Percentiles rank a stretch among this genome's conserved stretches.
Conservation (phyloP, 768 basidiomycete genomes). For the Phylloporus sp. region DNA sequence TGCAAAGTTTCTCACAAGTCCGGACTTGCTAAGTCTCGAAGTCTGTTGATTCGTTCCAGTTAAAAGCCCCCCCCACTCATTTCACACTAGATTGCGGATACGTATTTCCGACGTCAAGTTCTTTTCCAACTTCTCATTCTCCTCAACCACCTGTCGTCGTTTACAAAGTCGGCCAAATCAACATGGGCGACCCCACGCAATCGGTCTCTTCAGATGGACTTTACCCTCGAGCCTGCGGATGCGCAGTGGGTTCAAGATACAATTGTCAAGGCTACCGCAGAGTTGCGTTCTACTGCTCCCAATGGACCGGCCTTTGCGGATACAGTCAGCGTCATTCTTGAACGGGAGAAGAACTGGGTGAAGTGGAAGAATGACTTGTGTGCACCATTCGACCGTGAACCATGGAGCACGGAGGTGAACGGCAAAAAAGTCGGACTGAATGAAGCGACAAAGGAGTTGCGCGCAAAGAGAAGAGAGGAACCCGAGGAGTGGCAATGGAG, state of each 20-base stretch:
- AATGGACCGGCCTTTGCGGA: slow-evolving; percentile 74
- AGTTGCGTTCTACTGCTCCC: slow-evolving; percentile 69
- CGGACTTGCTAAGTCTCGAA: slow-evolving; percentile 83
- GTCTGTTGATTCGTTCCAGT: slow-evolving; percentile 36
- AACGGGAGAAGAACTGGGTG: slow-evolving; percentile 86
- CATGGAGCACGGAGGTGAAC: slow-evolving; percentile 49
- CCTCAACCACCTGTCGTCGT: slow-evolving; percentile 68
- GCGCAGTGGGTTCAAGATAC: slow-evolving; percentile 76
- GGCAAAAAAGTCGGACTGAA: slow-evolving; percentile 52
- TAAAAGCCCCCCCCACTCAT: slow-evolving; percentile 1
- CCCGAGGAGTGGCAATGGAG: slow-evolving; percentile 59
- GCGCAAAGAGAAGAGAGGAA: slow-evolving; percentile 52
- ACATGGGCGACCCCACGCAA: slow-evolving; percentile 61
- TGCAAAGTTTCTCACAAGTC: slow-evolving; percentile 87
- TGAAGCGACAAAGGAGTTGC: slow-evolving; percentile 50
- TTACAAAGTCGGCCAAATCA: slow-evolving; percentile 63
- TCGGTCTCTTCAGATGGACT: slow-evolving; percentile 79
- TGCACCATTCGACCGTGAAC: slow-evolving; percentile 69
- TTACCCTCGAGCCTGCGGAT: slow-evolving; percentile 62
- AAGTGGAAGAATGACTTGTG: slow-evolving; percentile 86
- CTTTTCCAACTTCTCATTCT: slow-evolving; percentile 79
- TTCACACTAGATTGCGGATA: slow-evolving; percentile 69
- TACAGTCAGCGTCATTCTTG: slow-evolving; percentile 63
- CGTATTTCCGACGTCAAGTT: slow-evolving; percentile 89
- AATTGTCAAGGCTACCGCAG: slow-evolving; percentile 47